Percentiles rank a stretch among this genome's conserved stretches.
phyloP scores from a whole-genome alignment of 78 protist species.

The Paulinella micropora region DNA sequence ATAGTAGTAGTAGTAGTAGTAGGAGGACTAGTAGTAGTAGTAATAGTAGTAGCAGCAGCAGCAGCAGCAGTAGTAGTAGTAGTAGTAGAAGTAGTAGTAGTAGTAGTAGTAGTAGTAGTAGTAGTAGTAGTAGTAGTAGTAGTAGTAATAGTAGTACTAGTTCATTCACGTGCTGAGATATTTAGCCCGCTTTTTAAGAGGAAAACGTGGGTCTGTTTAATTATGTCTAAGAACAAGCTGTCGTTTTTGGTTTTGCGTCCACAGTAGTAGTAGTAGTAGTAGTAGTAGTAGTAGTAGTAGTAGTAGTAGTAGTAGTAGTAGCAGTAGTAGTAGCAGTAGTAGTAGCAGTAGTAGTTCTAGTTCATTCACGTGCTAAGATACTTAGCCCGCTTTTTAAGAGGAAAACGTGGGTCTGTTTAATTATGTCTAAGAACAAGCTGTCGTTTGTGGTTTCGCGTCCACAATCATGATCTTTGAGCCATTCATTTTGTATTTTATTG shows the following conservation, averaged over 20 bases:
- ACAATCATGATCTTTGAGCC: too few species aligned
- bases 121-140: neutral
- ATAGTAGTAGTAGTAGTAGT: neutral
- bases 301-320: neutral
- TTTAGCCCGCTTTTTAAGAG: too few species aligned
- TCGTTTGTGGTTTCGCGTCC: too few species aligned
- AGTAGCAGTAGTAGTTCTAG: neutral
- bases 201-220: too few species aligned
- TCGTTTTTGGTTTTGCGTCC: too few species aligned
- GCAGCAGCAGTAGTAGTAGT: neutral
- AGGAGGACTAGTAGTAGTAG: neutral
- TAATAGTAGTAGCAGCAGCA: neutral
- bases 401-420: too few species aligned
- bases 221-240: too few species aligned
- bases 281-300: neutral
- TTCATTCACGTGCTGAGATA: too few species aligned
- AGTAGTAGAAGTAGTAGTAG: neutral
- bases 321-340: neutral
- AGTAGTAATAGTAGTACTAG: neutral
- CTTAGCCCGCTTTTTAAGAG: too few species aligned
- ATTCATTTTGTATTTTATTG: too few species aligned
- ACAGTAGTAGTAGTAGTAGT: neutral
- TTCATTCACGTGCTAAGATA: too few species aligned
- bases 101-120: neutral
- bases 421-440: too few species aligned